A percentile compares a stretch with the other conserved stretches of the same genome.
Evolutionary conservation across 441 rosid species (phyloP).

Genomic region (Bocquillonia castaneifolia): DNA sequence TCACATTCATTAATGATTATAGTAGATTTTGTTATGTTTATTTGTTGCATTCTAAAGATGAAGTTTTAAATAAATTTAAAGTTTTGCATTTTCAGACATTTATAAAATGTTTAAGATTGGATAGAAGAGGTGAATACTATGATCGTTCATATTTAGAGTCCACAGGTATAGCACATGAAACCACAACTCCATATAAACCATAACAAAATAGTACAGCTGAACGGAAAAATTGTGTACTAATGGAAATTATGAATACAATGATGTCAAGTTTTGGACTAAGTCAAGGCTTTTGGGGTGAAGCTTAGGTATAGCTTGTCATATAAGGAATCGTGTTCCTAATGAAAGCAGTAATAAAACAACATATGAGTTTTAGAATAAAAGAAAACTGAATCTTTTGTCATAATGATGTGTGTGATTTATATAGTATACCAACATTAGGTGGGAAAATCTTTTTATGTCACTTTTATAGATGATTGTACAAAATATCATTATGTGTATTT

Average conservation of each 20-base stretch:
- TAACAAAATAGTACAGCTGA: background rate
- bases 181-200: background rate
- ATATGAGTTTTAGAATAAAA: too few species aligned
- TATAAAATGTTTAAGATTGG: background rate
- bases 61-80: background rate
- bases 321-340: slow-evolving; percentile 21
- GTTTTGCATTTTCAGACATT: background rate
- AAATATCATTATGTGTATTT: background rate
- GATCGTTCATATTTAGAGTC: background rate
- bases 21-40: background rate
- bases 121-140: slow-evolving; percentile 23
- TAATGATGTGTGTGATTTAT: background rate
- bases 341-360: background rate
- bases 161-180: background rate
- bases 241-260: slow-evolving; percentile 29
- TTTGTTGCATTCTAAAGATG: background rate
- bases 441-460: background rate
- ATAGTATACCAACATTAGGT: background rate
- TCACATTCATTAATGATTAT: background rate
- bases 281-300: slow-evolving; percentile 8
- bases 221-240: background rate
- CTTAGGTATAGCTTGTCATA: slow-evolving; percentile 20
- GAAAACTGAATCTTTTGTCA: too few species aligned
- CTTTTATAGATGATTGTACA: background rate
- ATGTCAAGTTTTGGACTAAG: slow-evolving; percentile 1